Conservation (phyloP, 2,329 filamentous ascomycete species). For the Paraconiothyrium brasiliense region DNA sequence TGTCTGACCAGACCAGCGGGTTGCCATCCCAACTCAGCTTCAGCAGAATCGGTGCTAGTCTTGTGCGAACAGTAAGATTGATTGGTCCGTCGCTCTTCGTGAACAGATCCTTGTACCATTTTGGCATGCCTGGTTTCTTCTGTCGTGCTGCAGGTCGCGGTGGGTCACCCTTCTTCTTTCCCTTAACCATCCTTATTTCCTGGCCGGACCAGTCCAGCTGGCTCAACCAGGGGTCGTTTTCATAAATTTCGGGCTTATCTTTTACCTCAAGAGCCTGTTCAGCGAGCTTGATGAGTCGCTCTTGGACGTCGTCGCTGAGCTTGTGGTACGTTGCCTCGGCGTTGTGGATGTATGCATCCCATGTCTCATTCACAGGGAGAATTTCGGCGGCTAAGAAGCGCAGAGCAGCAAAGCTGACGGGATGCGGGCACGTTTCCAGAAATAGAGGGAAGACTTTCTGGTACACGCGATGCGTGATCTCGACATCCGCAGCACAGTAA, state of each 20-base stretch:
- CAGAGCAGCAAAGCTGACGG: constrained; percentile 94
- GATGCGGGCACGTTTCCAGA: constrained; percentile 88
- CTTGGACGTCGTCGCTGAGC: constrained; percentile 79
- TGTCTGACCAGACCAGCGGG: constrained; percentile 91
- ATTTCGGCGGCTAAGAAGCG: constrained; percentile 94
- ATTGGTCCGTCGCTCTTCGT: constrained; percentile 73
- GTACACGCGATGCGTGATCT: constrained; percentile 92
- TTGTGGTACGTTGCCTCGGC: constrained; percentile 85
- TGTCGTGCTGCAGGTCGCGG: constrained; percentile 81
- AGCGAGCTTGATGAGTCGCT: constrained; percentile 76
- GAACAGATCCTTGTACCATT: constrained; percentile 96
- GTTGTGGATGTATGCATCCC: constrained; percentile 84
- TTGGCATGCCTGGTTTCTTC: constrained; percentile 93
- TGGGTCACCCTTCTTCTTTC: constrained; percentile 84
- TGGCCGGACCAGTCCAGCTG: constrained; percentile 97
- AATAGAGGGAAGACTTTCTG: constrained; percentile 92
- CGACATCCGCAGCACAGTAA: constrained; percentile 95
- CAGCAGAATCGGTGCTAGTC: constrained; percentile 85
- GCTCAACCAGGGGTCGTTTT: constrained; percentile 85
- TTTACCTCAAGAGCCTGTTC: constrained; percentile 81
- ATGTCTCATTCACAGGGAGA: constrained; percentile 85
- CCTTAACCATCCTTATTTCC: constrained; percentile 89
- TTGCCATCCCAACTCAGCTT: constrained; percentile 88
- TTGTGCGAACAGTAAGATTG: constrained; percentile 82
- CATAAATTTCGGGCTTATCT: constrained; percentile 72